Evolutionary conservation across 768 basidiomycete genomes (phyloP).

Genomic region (Asterophora lycoperdoides): DNA sequence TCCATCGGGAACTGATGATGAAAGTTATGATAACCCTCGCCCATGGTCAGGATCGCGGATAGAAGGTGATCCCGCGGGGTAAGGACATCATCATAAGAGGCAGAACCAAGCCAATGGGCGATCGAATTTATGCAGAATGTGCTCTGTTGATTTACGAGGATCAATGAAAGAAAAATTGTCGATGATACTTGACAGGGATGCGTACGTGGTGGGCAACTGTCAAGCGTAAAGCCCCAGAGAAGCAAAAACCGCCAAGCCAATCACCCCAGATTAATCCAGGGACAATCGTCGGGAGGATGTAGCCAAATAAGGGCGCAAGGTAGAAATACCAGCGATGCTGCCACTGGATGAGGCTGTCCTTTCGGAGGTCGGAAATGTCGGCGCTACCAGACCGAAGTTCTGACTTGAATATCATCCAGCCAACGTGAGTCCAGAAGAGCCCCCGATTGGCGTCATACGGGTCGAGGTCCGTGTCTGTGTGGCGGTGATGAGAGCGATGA

Average conservation of each 20-base stretch:
- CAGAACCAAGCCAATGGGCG: conserved; percentile 78
- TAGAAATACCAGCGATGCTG: conserved; percentile 73
- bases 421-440: conserved; percentile 73
- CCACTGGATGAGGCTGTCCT: conserved; percentile 68
- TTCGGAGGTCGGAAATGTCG: conserved; percentile 68
- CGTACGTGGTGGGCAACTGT: conserved; percentile 78
- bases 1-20: conserved; percentile 91
- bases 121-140: conserved; percentile 89
- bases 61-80: conserved; percentile 76
- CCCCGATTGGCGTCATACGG: conserved; percentile 81
- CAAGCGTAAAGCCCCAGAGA: conserved; percentile 66
- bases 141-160: conserved; percentile 40
- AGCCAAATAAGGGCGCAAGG: conserved; percentile 64
- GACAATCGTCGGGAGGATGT: conserved; percentile 60
- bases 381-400: conserved; percentile 64
- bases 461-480: conserved; percentile 84
- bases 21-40: conserved; percentile 89
- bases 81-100: conserved; percentile 78
- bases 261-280: conserved; percentile 73
- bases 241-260: conserved; percentile 74
- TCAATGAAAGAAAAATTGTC: not conserved
- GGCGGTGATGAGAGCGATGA: conserved; percentile 79
- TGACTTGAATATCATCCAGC: conserved; percentile 83
- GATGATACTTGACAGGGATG: conserved; percentile 17
- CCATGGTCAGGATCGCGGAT: conserved; percentile 80